Evolutionary conservation across 805 yeast species (phyloP), one percentile per base, ranked within the genome.

Genomic region (Zygoascus ofunaensis): DNA sequence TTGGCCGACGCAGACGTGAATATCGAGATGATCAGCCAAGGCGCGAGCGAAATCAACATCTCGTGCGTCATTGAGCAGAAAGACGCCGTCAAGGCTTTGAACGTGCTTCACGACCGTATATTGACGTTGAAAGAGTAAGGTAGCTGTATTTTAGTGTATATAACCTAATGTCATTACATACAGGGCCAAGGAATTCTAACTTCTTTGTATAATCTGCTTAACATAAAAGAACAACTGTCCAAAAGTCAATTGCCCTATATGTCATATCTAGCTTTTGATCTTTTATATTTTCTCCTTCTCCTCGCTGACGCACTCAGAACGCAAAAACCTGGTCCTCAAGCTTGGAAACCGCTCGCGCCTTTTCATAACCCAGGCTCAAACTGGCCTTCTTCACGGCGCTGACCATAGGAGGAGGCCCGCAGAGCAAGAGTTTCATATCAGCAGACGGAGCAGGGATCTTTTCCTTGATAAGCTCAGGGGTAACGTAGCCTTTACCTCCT

Each of bases 21-120:
- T 66, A 87, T 92, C 55, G 98, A 92, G 65, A 92, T 92, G 98
- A 92, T 92, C 65, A 77, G 87, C 46, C 98, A 92, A 72, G 98
- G 98, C 56, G 96, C 97, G 17, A 90, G 90, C 59, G 98, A 92
- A 66, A 92, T 92, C 59, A 92, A 92, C 63, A 92, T 92, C 43
- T 84, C 95, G 28, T 94, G 97, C 52, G 98, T 92, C 43, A 87
- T 92, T 49, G 84, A 83, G 51, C 87, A 84, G 53, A 67, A 69
- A 45, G 92, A 92, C 58, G 80, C 94, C 12, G 66, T 86, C 24
- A 83, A 84, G 61, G 97, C 97, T 3, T 71, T 92, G 53, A 79
- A 79, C 59, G 82, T 87, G 4, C 79, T 92, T 47, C 98, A 92
- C 60, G 82, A 80, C 37, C 79, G 76, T 47, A 65, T 90, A 49